Evolutionary conservation across 23 red algal species (phyloP), one percentile per base, ranked within the genome.

Genomic region (Rhodosorus marinus): DNA sequence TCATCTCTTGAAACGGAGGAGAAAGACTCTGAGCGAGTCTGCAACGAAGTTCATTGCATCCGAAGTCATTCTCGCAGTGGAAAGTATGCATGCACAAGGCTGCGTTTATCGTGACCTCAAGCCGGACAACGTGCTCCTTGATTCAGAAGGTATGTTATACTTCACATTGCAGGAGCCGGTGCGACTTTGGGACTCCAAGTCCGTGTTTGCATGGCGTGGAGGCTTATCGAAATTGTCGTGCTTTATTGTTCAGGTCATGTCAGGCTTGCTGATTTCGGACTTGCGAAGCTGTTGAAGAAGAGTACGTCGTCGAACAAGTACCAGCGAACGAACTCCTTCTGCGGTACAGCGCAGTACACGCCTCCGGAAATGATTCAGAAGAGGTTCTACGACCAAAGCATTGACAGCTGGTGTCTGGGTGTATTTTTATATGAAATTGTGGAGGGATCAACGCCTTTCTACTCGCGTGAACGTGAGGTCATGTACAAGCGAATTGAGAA

Each of bases 401-500:
- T 80, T 4, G 74, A 80, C 56, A 69, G 74, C 62, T 80, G 74
- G 74, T 69, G 62, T 4, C 48, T 80, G 20, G 74, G 74, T 29
- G 61, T 80, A 33, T 35, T 80, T 2, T 54, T 80, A 1, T 69
- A 80, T 53, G 74, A 80, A 52, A 93, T 93, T 76, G 62, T 93
- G 3, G 74, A 64, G 15, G 86, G 86, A 5, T 83, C 86, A 3
- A 93, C 86, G 9, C 86, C 86, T 20, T 93, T 93, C 62, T 77
- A 82, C 38, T 76, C 70, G 28, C 65, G 40, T 22, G 52, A 59
- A 42, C 62, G 60, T 0, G 76, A 93, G 24, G 86, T 78, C 33
- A 93, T 78, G 6, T 93, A 80, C 41, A 83, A 71, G 52, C 82
- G 83, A 42, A 93, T 93, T 71, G 79, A 83, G n/a, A 67, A 67